Evolutionary conservation across 2,329 filamentous ascomycete species (phyloP).

Genomic region (Apiospora aurea): DNA sequence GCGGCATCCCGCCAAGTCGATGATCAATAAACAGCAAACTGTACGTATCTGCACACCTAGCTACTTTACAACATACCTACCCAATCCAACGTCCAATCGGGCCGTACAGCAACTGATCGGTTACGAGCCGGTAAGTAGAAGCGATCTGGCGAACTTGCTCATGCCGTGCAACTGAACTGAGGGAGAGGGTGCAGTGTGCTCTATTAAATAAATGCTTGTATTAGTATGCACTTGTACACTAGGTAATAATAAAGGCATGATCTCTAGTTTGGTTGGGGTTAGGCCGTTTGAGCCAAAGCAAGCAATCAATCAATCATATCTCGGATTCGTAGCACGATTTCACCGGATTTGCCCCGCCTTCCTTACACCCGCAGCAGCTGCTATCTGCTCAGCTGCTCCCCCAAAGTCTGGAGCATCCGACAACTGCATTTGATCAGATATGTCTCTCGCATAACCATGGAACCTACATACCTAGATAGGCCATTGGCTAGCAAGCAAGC

Average conservation of each 20-base stretch:
- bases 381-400: neutral
- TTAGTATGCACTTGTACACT: too few species aligned
- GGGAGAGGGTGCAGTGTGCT: neutral
- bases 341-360: neutral
- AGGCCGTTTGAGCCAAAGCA: neutral
- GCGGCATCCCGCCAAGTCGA: neutral
- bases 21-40: neutral
- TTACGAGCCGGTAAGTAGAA: neutral
- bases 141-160: neutral
- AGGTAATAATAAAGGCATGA: neutral
- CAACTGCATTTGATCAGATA: neutral
- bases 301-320: neutral
- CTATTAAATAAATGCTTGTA: neutral
- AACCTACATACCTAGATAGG: neutral
- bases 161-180: too few species aligned
- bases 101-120: neutral
- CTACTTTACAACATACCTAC: neutral
- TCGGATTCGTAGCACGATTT: neutral
- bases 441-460: neutral
- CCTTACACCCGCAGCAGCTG: neutral
- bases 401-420: constrained; percentile 8
- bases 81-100: too few species aligned
- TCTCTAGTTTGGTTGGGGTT: neutral
- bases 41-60: too few species aligned
- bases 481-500: too few species aligned